A percentile compares a stretch with the other conserved stretches of the same genome.
These are phyloP conservation scores for Trichoderma hamatum DNA, from an alignment of 2,329 filamentous ascomycete genomes.

Conservation along the genomic window DNA sequence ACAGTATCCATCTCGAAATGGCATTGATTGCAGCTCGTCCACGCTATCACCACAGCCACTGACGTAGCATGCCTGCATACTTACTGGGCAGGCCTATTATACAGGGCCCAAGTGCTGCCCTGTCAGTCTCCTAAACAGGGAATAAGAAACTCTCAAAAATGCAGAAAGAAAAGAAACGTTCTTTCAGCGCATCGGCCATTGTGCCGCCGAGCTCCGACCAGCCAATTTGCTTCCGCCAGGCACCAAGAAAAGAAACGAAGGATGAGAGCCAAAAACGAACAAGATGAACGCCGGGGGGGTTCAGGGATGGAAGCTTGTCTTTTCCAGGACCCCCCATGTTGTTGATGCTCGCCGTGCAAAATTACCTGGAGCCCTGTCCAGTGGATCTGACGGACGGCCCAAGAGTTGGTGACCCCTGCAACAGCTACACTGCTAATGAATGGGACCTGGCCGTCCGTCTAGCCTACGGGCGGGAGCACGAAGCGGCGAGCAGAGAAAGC, in stretches of 20 bases:
- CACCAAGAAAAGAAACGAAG: not conserved
- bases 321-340: not conserved
- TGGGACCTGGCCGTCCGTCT: not conserved
- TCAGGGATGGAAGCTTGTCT: not conserved
- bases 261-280: not conserved
- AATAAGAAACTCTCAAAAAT: not conserved
- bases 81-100: not conserved
- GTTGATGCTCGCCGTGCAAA: not conserved
- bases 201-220: not conserved
- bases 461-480: not conserved
- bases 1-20: not conserved
- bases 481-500: not conserved
- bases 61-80: not conserved
- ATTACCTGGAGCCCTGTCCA: not conserved
- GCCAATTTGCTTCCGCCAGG: not conserved
- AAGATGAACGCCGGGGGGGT: not conserved
- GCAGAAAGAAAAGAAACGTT: not conserved
- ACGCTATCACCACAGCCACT: not conserved
- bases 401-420: conserved; percentile 21
- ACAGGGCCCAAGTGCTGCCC: not conserved
- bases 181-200: not conserved
- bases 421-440: not conserved
- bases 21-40: not conserved
- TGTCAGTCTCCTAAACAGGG: not conserved
- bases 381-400: conserved; percentile 18